These are phyloP conservation scores for Lachancea thermotolerans DNA, from an alignment of 805 yeast species.

Conservation along the genomic window DNA sequence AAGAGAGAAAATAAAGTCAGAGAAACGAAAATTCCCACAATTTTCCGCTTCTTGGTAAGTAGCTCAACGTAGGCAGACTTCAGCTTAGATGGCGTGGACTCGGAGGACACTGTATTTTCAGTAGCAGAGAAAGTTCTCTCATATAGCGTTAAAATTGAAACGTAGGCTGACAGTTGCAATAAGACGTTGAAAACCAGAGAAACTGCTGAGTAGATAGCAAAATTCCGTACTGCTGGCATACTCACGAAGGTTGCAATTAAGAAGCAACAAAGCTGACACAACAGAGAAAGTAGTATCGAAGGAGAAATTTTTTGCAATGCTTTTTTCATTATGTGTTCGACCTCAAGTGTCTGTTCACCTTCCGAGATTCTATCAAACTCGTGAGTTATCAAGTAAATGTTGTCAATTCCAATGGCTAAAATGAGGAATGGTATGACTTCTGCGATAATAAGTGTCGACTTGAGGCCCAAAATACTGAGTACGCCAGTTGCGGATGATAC, in stretches of 20 bases:
- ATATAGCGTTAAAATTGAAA: conserved; percentile 51
- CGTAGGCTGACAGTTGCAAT: conserved; percentile 76
- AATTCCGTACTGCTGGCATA: conserved; percentile 95
- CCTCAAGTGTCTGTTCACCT: conserved; percentile 38
- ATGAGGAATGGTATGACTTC: conserved; percentile 94
- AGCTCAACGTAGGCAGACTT: conserved; percentile 51
- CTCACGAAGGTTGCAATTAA: conserved; percentile 69
- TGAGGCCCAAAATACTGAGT: conserved; percentile 67
- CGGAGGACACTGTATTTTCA: conserved; percentile 1
- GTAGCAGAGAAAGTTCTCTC: conserved; percentile 12
- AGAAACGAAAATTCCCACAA: conserved; percentile 48
- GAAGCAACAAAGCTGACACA: conserved; percentile 76
- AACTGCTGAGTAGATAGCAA: conserved; percentile 85
- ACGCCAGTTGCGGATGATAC: conserved; percentile 79
- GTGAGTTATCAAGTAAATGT: conserved; percentile 79
- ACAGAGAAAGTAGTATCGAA: conserved; percentile 69
- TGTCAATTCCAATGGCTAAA: conserved; percentile 94
- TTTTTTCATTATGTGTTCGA: conserved; percentile 53
- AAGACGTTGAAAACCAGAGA: conserved; percentile 72
- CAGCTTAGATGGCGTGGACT: conserved; percentile 8
- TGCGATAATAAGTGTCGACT: conserved; percentile 86
- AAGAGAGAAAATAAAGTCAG: conserved; percentile 67
- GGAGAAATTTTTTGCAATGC: conserved; percentile 79
- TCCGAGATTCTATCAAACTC: conserved; percentile 56
- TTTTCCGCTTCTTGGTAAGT: conserved; percentile 43